These are phyloP conservation scores for Pythium monospermum DNA, from an alignment of 352 stramenopile species.

Conservation along the genomic window DNA sequence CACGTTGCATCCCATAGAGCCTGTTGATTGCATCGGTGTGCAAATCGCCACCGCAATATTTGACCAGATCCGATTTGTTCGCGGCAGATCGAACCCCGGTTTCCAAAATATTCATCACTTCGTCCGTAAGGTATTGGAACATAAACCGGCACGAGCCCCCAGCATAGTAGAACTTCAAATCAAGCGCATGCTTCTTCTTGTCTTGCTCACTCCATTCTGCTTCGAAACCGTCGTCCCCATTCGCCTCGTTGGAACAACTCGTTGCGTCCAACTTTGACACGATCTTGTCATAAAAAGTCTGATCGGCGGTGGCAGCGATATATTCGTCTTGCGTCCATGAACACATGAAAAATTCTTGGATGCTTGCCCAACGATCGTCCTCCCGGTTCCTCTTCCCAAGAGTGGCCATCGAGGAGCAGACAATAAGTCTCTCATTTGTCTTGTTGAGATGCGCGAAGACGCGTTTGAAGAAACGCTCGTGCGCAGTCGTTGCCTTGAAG, in stretches of 20 bases:
- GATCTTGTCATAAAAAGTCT: slow-evolving; percentile 1
- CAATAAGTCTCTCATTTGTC: neutral
- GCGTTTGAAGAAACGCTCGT: neutral
- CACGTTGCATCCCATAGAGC: slow-evolving; percentile 6
- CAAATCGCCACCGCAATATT: neutral
- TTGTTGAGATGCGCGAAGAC: neutral
- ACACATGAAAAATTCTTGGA: slow-evolving; percentile 7
- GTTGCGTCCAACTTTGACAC: slow-evolving; percentile 1
- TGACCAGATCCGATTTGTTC: neutral
- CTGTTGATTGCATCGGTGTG: slow-evolving; percentile 6
- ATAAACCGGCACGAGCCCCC: slow-evolving; percentile 24
- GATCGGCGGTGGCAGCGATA: neutral
- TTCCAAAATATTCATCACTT: neutral
- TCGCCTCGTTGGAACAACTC: neutral
- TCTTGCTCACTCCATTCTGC: slow-evolving; percentile 1
- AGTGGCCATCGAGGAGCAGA: slow-evolving; percentile 3
- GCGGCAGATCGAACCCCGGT: neutral
- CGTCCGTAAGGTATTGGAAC: slow-evolving; percentile 14
- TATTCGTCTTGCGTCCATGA: slow-evolving; percentile 12
- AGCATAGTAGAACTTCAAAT: slow-evolving; percentile 28
- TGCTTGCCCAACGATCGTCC: neutral
- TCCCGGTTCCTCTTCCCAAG: neutral
- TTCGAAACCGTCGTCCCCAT: neutral
- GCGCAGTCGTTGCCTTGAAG: neutral
- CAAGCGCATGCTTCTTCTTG: slow-evolving; percentile 9